A percentile compares a stretch with the other conserved stretches of the same genome.
Conservation (phyloP, 2,329 filamentous ascomycete genomes). For the Rasamsonia emersonii region DNA sequence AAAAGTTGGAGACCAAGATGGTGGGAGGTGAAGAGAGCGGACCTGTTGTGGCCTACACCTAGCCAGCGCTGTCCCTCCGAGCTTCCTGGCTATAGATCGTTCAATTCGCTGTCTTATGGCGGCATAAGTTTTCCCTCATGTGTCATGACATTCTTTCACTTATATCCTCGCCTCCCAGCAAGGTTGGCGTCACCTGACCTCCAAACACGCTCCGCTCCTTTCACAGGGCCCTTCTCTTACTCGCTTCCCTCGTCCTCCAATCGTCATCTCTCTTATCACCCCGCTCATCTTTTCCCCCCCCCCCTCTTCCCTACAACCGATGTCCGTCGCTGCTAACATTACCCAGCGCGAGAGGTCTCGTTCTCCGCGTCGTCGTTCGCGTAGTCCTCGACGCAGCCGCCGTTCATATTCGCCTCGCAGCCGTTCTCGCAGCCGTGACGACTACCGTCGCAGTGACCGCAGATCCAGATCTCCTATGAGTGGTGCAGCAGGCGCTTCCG, state of each 20-base stretch:
- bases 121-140: no score
- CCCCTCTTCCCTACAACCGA: conserved; percentile 12
- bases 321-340: conserved; percentile 28
- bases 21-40: no score
- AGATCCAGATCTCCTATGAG: conserved; percentile 83
- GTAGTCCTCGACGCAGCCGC: conserved; percentile 68
- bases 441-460: conserved; percentile 65
- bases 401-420: conserved; percentile 72
- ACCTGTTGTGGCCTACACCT: no score
- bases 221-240: conserved; percentile 3
- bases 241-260: conserved; percentile 6
- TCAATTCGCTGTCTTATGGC: no score
- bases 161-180: no score
- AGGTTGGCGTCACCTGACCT: conserved; percentile 3
- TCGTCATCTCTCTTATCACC: conserved; percentile 2
- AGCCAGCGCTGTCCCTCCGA: no score
- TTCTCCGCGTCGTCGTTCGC: conserved; percentile 61
- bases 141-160: no score
- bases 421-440: conserved; percentile 70
- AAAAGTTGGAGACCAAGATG: no score
- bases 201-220: background rate
- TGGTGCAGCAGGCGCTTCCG: conserved; percentile 57
- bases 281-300: conserved; percentile 6
- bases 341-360: conserved; percentile 68
- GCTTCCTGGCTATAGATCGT: no score